Percentiles rank a stretch among this genome's conserved stretches.
These are phyloP conservation scores for Pichia phayaonensis DNA, from an alignment of 805 yeast genomes.

Conservation along the genomic window DNA sequence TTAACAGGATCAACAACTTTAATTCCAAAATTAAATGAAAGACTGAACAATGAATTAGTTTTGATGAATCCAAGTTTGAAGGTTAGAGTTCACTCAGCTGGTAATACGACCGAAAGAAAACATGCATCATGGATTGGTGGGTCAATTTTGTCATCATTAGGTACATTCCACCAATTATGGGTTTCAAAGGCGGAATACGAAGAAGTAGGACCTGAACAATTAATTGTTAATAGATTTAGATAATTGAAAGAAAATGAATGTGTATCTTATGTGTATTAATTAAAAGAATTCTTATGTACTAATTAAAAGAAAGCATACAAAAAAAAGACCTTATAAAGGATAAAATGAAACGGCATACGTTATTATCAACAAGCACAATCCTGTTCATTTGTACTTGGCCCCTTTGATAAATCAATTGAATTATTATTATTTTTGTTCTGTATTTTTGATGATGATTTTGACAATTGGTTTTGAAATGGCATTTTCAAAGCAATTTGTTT, in stretches of 20 bases:
- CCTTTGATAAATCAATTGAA: constrained; percentile 25
- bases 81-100: constrained; percentile 74
- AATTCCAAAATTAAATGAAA: constrained; percentile 73
- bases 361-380: constrained; percentile 24
- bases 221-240: constrained; percentile 76
- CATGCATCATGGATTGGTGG: constrained; percentile 91
- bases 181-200: constrained; percentile 81
- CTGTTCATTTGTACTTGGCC: constrained; percentile 27
- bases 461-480: constrained; percentile 24
- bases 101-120: constrained; percentile 68
- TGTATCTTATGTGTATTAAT: background rate
- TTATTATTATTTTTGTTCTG: constrained; percentile 17
- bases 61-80: constrained; percentile 75
- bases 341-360: background rate
- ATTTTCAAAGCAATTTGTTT: constrained; percentile 43
- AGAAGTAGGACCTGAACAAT: constrained; percentile 79
- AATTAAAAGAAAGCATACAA: background rate
- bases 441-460: background rate
- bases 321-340: background rate
- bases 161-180: constrained; percentile 95
- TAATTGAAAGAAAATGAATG: constrained; percentile 22
- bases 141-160: constrained; percentile 76
- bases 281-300: background rate
- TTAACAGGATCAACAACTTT: constrained; percentile 80
- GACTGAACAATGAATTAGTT: constrained; percentile 64